Percentiles rank a stretch among this genome's conserved stretches.
These are phyloP conservation scores for Pythium brachiatum DNA, from an alignment of 352 stramenopile species.

Conservation along the genomic window DNA sequence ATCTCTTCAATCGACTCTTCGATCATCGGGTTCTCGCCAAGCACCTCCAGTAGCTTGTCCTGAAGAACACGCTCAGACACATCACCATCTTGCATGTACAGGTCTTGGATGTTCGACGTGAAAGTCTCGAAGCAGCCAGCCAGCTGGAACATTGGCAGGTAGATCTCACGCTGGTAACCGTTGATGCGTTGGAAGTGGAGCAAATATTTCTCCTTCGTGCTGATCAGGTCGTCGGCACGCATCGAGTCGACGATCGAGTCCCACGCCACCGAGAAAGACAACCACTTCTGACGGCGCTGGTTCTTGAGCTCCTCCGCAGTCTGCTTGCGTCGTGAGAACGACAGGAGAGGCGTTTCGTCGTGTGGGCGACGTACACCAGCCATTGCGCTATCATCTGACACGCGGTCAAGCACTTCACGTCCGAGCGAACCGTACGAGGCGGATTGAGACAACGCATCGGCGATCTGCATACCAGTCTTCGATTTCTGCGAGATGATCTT, in stretches of 20 bases:
- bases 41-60: constrained; percentile 80
- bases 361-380: constrained; percentile 12
- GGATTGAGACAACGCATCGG: constrained; percentile 22
- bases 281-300: constrained; percentile 96
- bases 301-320: constrained; percentile 81
- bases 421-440: constrained; percentile 32
- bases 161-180: constrained; percentile 97
- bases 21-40: constrained; percentile 77
- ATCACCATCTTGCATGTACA: constrained; percentile 61
- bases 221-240: constrained; percentile 90
- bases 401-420: constrained; percentile 33
- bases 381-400: constrained; percentile 25
- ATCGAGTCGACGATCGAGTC: constrained; percentile 97
- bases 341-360: constrained; percentile 78
- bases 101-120: constrained; percentile 64
- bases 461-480: constrained; percentile 59
- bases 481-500: constrained; percentile 81
- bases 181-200: constrained; percentile 96
- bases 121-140: constrained; percentile 96
- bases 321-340: constrained; percentile 85
- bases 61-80: constrained; percentile 73
- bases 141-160: constrained; percentile 97
- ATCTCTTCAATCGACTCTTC: constrained; percentile 95
- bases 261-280: constrained; percentile 97
- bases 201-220: constrained; percentile 81